Base-by-base conservation (phyloP, 2,329 filamentous ascomycete genomes). In the Sporothrix globosa region DNA sequence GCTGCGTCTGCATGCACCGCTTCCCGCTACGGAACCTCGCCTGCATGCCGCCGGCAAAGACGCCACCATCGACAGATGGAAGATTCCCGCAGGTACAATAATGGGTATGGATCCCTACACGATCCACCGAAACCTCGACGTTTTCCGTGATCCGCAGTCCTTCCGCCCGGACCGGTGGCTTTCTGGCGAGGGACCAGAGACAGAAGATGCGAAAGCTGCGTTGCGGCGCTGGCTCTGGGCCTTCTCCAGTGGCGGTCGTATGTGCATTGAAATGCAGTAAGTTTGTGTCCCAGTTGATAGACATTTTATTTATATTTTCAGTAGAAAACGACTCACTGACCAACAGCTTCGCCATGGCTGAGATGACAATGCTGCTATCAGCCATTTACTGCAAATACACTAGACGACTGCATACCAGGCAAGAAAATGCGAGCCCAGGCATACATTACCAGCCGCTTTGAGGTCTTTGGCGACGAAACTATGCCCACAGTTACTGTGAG, bases 231-330 rank as follows among this genome's bases (percentile, higher is more conserved):
- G 81, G 66, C 91, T 90, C 74, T 88, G 89, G 82, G 88, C 89
- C 0, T 92, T 92, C 77, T 88, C 89, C 0, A 90, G 86, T 39
- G 90, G 90, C n/a, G 87, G 89, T 0, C 82, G 90, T 30, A 89
- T 90, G 78, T 92, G 90, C 74, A 82, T 92, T 2, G 90, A 90
- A 53, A 72, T 74, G 69, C 73, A 73, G 72, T 72, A 67, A 34
- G 72, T 68, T 27, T 46, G n/a, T n/a, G n/a, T n/a, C n/a, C n/a
- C n/a, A n/a, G n/a, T n/a, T n/a, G n/a, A n/a, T n/a, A n/a, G n/a
- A 27, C 27, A 7, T 46, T 2, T 11, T 1, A 24, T 39, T 14
- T 41, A 9, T 61, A 13, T 17, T 56, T 27, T 39, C 44, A 44
- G 19, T 34, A 17, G 46, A 48, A 4, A 41, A 41, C 7, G 30